Evolutionary conservation across 345 rosid genomes (phyloP), one percentile per base, ranked within the genome.

Genomic region (Draba incana): DNA sequence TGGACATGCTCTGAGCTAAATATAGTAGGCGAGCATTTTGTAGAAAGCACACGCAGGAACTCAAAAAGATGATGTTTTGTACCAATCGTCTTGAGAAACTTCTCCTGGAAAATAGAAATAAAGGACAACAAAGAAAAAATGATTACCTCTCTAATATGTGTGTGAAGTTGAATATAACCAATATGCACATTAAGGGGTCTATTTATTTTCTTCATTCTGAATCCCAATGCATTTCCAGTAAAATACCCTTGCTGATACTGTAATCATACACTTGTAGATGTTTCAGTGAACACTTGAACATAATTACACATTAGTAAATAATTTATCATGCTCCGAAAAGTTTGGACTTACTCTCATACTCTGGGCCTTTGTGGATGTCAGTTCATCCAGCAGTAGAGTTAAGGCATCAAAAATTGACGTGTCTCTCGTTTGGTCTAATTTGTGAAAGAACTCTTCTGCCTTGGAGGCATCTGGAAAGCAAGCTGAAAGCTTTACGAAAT

Each of bases 401-500:
- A 93, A 78, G 20, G 72, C 70, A 58, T 75, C 77, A 71, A 90
- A 87, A 66, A 85, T 81, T 45, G 77, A 71, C 48, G 77, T 64
- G 58, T 90, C 96, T 66, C 83, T 86, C 85, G 84, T 74, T 74
- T 81, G 81, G 64, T 79, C 84, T 81, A 93, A 69, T 62, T 79
- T 85, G 72, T 83, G 68, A 79, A 90, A 87, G 78, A 77, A 80
- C 43, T 79, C 91, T 77, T 82, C 89, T 53, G 98, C 91, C 79
- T 84, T 83, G 39, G 78, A 78, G 62, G 90, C 87, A 77, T 90
- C 92, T 51, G 83, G 82, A 78, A 90, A 93, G 68, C 72, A 85
- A 42, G 87, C 77, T 70, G 98, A 87, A 89, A 93, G 84, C 79
- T 85, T 90, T 68, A 63, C 51, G 49, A 86, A 81, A 64, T 66